Conservation (phyloP, 2,329 filamentous ascomycete genomes). For the Ascochyta pisi region DNA sequence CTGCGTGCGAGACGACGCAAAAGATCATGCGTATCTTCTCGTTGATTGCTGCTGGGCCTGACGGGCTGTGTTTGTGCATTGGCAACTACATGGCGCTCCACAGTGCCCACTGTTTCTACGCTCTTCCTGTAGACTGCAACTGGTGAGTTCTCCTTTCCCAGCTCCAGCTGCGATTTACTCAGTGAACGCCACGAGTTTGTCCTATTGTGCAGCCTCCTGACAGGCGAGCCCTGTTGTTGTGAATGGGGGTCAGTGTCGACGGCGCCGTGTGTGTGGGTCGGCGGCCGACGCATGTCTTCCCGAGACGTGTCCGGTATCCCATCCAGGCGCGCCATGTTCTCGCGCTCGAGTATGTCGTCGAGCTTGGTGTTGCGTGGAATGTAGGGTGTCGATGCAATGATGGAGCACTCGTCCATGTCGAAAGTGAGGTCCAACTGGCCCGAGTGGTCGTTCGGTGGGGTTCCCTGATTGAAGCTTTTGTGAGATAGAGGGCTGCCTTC, state of each 20-base stretch:
- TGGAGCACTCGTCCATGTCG: constrained; percentile 54
- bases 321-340: constrained; percentile 45
- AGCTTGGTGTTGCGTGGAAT: constrained; percentile 51
- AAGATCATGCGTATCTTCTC: constrained; percentile 55
- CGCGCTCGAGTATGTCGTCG: constrained; percentile 53
- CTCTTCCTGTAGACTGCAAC: constrained; percentile 44
- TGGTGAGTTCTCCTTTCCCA: constrained; percentile 40
- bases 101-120: constrained; percentile 41
- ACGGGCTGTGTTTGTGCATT: constrained; percentile 32
- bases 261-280: constrained; percentile 14
- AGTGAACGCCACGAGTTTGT: constrained; percentile 42
- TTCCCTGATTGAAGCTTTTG: constrained; percentile 39
- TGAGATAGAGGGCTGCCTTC: constrained; percentile 53
- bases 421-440: constrained; percentile 48
- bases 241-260: constrained; percentile 3
- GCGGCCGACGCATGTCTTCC: constrained; percentile 31
- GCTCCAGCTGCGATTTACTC: constrained; percentile 37
- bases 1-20: constrained; percentile 55
- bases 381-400: constrained; percentile 58
- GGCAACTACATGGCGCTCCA: constrained; percentile 37
- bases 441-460: constrained; percentile 29
- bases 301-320: constrained; percentile 41
- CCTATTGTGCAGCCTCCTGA: constrained; percentile 28
- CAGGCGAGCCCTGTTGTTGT: constrained; percentile 16
- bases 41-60: constrained; percentile 39